A percentile compares a stretch with the other conserved stretches of the same genome.
phyloP scores from a whole-genome alignment of 1,284 basidiomycete species.

The Ceraceosorus bombacis region DNA sequence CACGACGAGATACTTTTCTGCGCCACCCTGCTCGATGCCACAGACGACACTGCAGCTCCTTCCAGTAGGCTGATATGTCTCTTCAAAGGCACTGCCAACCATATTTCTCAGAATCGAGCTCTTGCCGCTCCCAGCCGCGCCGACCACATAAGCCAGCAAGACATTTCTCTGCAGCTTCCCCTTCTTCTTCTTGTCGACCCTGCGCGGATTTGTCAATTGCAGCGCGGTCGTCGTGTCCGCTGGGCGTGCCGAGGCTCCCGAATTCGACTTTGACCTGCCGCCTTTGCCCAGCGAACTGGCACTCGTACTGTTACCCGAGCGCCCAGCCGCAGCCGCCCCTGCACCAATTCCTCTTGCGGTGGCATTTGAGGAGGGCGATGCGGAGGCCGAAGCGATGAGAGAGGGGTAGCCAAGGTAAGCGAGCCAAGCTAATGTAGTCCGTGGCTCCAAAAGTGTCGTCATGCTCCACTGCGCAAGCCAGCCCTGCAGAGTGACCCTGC shows the following conservation, averaged over 20 bases:
- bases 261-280: too few species aligned
- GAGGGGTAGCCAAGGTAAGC: conserved; percentile 79
- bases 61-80: conserved; percentile 72
- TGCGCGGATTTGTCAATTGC: conserved; percentile 59
- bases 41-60: conserved; percentile 88
- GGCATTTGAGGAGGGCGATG: conserved; percentile 4
- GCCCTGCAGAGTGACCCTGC: conserved; percentile 85
- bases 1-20: conserved; percentile 74
- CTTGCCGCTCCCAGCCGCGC: conserved; percentile 92
- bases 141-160: conserved; percentile 71
- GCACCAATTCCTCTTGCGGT: neutral
- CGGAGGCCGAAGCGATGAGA: conserved; percentile 12
- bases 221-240: conserved; percentile 35
- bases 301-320: too few species aligned
- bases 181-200: conserved; percentile 66
- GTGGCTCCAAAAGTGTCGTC: conserved; percentile 89
- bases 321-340: too few species aligned
- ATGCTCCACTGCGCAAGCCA: conserved; percentile 99
- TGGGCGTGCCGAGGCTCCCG: conserved; percentile 7
- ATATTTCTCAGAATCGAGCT: conserved; percentile 77
- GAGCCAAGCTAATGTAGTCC: conserved; percentile 86
- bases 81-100: conserved; percentile 62
- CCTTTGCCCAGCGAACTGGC: too few species aligned
- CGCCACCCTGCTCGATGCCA: conserved; percentile 85
- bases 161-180: conserved; percentile 37